Evolutionary conservation across 1,284 basidiomycete species (phyloP).

Genomic region (Agaricales sp.): DNA sequence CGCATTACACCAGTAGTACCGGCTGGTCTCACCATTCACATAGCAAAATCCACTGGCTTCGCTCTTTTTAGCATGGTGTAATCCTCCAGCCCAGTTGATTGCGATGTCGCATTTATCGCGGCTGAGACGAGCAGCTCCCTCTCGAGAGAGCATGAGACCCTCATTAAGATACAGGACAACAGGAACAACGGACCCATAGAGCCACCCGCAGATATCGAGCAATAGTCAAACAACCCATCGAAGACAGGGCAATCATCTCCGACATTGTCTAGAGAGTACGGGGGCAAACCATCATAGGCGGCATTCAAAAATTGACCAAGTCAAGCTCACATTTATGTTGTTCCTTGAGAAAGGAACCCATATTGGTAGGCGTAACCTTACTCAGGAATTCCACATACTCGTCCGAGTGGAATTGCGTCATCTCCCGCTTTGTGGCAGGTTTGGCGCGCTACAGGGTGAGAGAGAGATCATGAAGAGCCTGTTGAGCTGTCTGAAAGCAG

Average conservation of each 20-base stretch:
- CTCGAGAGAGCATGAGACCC: slow-evolving; percentile 29
- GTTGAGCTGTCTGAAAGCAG: not conserved
- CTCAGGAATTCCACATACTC: slow-evolving; percentile 89
- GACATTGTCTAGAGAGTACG: slow-evolving; percentile 29
- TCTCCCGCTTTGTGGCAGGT: slow-evolving; percentile 96
- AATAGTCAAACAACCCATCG: slow-evolving; percentile 96
- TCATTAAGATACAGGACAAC: not conserved
- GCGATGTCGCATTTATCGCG: slow-evolving; percentile 98
- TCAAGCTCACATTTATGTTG: slow-evolving; percentile 82
- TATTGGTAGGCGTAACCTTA: slow-evolving; percentile 78
- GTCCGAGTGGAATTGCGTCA: slow-evolving; percentile 93
- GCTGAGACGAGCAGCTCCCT: slow-evolving; percentile 93
- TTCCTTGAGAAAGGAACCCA: slow-evolving; percentile 84
- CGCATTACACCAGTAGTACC: slow-evolving; percentile 1
- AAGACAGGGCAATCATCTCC: slow-evolving; percentile 97
- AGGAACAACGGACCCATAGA: slow-evolving; percentile 75
- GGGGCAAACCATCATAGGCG: not conserved
- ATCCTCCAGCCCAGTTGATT: slow-evolving; percentile 96
- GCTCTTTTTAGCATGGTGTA: slow-evolving; percentile 98
- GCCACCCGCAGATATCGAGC: slow-evolving; percentile 95
- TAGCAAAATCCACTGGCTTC: slow-evolving; percentile 99
- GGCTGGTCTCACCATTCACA: slow-evolving; percentile 76
- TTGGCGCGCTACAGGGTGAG: slow-evolving; percentile 72
- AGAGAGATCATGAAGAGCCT: not conserved
- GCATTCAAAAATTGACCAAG: slow-evolving; percentile 3